Base-by-base conservation (phyloP, 441 rosid genomes). In the Gossypium lobatum region DNA sequence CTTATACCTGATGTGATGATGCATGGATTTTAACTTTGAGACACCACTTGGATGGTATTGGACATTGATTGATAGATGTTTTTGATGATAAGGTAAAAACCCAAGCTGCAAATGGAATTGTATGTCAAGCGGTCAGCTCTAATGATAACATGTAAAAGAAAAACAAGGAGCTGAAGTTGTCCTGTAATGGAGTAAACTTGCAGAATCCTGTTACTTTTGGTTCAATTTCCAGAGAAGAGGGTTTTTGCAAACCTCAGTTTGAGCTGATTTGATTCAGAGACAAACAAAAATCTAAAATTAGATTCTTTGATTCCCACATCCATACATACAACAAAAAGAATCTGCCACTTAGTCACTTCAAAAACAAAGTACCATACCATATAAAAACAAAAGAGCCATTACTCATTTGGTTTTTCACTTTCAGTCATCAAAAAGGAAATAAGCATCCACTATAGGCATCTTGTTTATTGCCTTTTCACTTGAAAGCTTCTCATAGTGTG, bases 261-360 rank as follows among this genome's bases (percentile, higher is more conserved):
- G 52, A n/a, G 42, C 34, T 63, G 76, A 67, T 73, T 64, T 50
- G 55, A 50, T 50, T 50, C 13, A 9, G 13, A 42, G 46, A 42
- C 46, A 42, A 42, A 42, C 46, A 42, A 75, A 76, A 83, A 83
- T 84, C 82, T 79, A 85, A 81, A 83, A 85, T 83, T 85, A 82
- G 97, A 94, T 86, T 80, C 91, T 78, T 90, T 87, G 88, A 87
- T 89, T 91, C 97, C 83, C 81, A 79, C 81, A 84, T 77, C 82
- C 81, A 82, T 80, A 79, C 89, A 88, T 82, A 86, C 78, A 88
- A 89, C 96, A 85, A 88, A 88, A 73, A 83, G 97, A 89, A 92
- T 87, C 97, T 87, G 92, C 89, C 97, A 87, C 85, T 81, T 79
- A 77, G 85, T 23, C 65, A 20, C 60, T 9, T 9, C 62, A 57